Percentiles rank a stretch among this genome's conserved stretches.
Conservation (phyloP, 192 early-diverging fungal species). For the Backusella parvicylindrica region DNA sequence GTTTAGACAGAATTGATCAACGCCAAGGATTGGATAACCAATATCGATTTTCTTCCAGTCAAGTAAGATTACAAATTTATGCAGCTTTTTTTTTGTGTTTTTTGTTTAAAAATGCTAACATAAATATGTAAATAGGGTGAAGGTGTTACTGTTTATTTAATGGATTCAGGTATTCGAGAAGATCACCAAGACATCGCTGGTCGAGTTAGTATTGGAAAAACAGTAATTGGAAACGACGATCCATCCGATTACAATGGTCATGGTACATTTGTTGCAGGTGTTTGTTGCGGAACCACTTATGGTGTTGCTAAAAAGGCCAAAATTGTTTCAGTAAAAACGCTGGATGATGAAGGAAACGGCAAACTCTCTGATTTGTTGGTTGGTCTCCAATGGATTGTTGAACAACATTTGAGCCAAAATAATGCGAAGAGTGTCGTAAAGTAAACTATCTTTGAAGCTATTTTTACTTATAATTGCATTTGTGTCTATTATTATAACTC, state of each 20-base stretch:
- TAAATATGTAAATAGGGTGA: constrained; percentile 44
- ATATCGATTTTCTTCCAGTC: constrained; percentile 19
- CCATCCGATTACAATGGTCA: constrained; percentile 48
- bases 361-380: constrained; percentile 42
- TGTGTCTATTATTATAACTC: neutral
- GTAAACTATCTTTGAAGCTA: constrained; percentile 14
- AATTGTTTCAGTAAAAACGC: constrained; percentile 52
- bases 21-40: constrained; percentile 23
- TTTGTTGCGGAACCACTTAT: constrained; percentile 49
- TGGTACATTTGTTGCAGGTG: constrained; percentile 59
- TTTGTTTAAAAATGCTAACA: neutral
- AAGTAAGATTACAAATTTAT: constrained; percentile 8
- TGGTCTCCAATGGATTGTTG: constrained; percentile 52
- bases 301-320: constrained; percentile 56
- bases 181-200: constrained; percentile 49
- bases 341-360: constrained; percentile 48
- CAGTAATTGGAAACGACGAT: constrained; percentile 36
- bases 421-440: constrained; percentile 39
- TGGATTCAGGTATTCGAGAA: constrained; percentile 73
- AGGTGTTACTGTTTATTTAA: constrained; percentile 87
- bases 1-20: constrained; percentile 35
- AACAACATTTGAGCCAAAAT: constrained; percentile 28
- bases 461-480: neutral
- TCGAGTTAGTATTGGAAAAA: constrained; percentile 42
- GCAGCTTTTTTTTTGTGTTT: neutral